These are phyloP conservation scores for Wickerhamomyces alni DNA, from an alignment of 805 yeast species.

Conservation along the genomic window DNA sequence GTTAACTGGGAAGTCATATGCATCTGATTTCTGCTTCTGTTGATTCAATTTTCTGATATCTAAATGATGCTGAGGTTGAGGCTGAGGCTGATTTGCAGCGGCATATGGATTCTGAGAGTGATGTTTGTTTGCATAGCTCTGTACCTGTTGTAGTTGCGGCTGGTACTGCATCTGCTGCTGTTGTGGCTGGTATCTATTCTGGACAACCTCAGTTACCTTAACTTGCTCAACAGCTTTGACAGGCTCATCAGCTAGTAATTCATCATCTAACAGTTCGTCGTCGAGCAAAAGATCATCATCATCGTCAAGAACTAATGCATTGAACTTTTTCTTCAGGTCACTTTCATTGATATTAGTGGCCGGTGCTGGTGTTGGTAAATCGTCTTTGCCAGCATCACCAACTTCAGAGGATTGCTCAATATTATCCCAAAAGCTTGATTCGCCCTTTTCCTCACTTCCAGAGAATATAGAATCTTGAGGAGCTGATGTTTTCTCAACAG, in stretches of 20 bases:
- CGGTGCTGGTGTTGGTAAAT: neutral
- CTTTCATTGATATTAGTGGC: neutral
- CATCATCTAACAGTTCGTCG: slow-evolving; percentile 29
- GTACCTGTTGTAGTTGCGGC: slow-evolving; percentile 2
- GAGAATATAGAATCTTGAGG: neutral
- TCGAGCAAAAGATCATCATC: slow-evolving; percentile 19
- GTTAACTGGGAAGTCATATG: slow-evolving; percentile 67
- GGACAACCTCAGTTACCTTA: neutral
- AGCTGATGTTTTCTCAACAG: too few species aligned
- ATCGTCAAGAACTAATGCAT: slow-evolving; percentile 30
- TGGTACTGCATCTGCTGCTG: slow-evolving; percentile 2
- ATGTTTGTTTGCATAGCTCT: neutral
- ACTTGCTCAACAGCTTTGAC: neutral
- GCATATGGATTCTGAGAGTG: neutral
- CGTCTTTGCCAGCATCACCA: too few species aligned
- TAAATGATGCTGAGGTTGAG: slow-evolving; percentile 9
- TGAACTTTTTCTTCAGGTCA: slow-evolving; percentile 27
- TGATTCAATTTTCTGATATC: slow-evolving; percentile 30
- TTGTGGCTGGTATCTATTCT: slow-evolving; percentile 1
- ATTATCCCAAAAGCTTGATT: neutral
- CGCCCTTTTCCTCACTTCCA: neutral
- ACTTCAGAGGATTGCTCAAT: neutral
- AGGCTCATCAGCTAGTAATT: slow-evolving; percentile 33
- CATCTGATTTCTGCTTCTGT: slow-evolving; percentile 63
- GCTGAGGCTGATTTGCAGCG: neutral